These are phyloP conservation scores for Aspergillus sclerotioniger DNA, from an alignment of 495 filamentous ascomycete species.

Conservation along the genomic window DNA sequence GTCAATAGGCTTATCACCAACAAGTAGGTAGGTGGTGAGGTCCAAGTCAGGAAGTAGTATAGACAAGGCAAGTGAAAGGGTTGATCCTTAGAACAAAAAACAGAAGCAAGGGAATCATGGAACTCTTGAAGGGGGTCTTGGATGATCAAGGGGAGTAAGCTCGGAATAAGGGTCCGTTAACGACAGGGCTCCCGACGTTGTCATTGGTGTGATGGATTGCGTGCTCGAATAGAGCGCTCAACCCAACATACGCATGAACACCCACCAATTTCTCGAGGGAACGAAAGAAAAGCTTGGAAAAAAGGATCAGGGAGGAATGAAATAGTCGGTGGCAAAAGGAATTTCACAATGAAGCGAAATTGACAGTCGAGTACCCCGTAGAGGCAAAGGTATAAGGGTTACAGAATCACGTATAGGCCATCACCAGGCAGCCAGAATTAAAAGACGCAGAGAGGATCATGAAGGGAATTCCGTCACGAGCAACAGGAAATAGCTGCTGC, in stretches of 20 bases:
- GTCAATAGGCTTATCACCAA: slow-evolving; percentile 45
- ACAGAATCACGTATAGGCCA: background rate
- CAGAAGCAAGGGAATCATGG: slow-evolving; percentile 10
- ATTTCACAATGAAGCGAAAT: background rate
- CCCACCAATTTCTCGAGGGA: background rate
- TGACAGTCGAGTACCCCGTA: background rate
- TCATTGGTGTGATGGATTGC: slow-evolving; percentile 44
- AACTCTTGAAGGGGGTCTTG: slow-evolving; percentile 12
- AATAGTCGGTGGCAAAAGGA: background rate
- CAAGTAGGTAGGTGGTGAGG: slow-evolving; percentile 22
- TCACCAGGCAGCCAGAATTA: slow-evolving; percentile 10
- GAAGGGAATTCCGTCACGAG: slow-evolving; percentile 7
- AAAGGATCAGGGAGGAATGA: background rate
- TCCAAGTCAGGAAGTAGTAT: slow-evolving; percentile 10
- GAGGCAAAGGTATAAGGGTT: background rate
- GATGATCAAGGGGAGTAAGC: slow-evolving; percentile 18
- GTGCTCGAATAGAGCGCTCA: slow-evolving; percentile 34
- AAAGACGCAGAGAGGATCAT: background rate
- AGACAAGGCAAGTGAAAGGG: slow-evolving; percentile 8
- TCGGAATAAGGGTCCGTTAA: slow-evolving; percentile 20
- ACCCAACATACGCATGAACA: slow-evolving; percentile 6
- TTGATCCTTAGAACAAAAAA: background rate
- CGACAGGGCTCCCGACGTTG: slow-evolving; percentile 26
- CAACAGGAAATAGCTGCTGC: slow-evolving; percentile 10
- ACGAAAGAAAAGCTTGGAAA: background rate